Base-by-base conservation (phyloP, 441 rosid species). In the Eutrema salsugineum region DNA sequence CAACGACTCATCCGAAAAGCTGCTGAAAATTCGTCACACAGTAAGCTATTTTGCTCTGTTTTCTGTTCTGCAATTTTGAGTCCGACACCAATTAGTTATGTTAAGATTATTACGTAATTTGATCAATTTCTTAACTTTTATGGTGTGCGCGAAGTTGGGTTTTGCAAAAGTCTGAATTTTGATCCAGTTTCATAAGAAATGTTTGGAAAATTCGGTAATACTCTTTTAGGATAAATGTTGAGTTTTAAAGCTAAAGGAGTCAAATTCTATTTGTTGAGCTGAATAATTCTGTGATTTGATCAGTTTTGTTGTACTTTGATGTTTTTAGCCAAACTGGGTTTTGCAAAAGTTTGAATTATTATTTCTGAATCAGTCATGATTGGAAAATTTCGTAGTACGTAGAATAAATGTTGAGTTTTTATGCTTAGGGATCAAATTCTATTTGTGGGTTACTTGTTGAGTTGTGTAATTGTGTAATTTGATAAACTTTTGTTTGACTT, bases 1-100 rank as follows among this genome's bases (percentile, higher is more conserved):
- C 36, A 88, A 91, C 60, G 84, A 87, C 35, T 91, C 94, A 2
- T 88, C 94, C 17, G 83, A 87, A 43, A 68, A 77, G 50, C 88
- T 91, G 5, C 77, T 91, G 44, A 83, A 83, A 74, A 80, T 86
- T 72, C 85, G 98, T 46, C 91, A 90, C 73, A 83, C 91, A 75
- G 90, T 86, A 83, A 39, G 15, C 51, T 33, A 15, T 63, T 24
- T 65, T 30, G 12, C 63, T 63, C 51, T 50, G 42, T 42, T 38
- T 30, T 71, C 55, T 33, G 30, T 20, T 50, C 5, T 70, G 15
- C 2, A 19, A 49, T 43, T 36, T 3, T 36, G 33, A 38, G 48
- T 59, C 6, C 30, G 11, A 38, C 4, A 11, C 14, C 5, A 38
- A 38, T 38, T 38, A 38, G 42, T 11, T 38, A 38, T 38, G 42